Evolutionary conservation across 1,284 basidiomycete genomes (phyloP), one percentile per base, ranked within the genome.

Genomic region (Ceratobasidium sp.): DNA sequence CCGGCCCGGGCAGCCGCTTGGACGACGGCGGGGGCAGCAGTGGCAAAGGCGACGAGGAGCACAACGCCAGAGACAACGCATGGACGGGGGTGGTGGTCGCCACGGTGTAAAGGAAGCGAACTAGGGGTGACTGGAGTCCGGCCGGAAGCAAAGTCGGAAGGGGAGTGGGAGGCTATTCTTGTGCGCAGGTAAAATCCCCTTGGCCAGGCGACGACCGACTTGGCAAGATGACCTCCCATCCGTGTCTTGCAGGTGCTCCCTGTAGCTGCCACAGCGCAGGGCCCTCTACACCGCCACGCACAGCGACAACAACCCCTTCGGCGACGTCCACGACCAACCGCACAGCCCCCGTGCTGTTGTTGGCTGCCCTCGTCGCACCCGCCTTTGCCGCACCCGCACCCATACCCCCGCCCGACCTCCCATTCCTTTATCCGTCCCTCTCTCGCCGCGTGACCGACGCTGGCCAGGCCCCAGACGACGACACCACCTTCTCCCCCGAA

Each of bases 401-500:
- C 9, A 29, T 24, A 11, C 60, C 59, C 27, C 41, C 41, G 41
- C 60, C 60, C 45, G 60, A 63, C 33, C 54, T 69, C 1, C 50
- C 53, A 1, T 69, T 69, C 29, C 66, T 69, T 1, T 69, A 69
- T 27, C 66, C 66, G 5, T 14, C 56, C 7, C 67, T 72, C 56
- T 22, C 44, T 2, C 22, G 31, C 15, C 9, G 67, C n/a, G 67
- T 72, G 9, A 72, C 54, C 24, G 67, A 72, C 47, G 67, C 67
- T 45, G 67, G 67, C 11, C 67, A 72, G 56, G 67, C 67, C 29
- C 67, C 67, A 59, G 67, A 72, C 56, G 67, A 71, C 44, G 19
- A 56, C 56, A 9, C 54, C 19, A 41, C 53, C 41, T 72, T 72
- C 36, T n/a, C 51, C 5, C 67, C 48, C 24, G 41, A 72, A 56